Evolutionary conservation across 192 early-diverging fungal genomes (phyloP).

Genomic region (Thoreauomyces humboldtii): DNA sequence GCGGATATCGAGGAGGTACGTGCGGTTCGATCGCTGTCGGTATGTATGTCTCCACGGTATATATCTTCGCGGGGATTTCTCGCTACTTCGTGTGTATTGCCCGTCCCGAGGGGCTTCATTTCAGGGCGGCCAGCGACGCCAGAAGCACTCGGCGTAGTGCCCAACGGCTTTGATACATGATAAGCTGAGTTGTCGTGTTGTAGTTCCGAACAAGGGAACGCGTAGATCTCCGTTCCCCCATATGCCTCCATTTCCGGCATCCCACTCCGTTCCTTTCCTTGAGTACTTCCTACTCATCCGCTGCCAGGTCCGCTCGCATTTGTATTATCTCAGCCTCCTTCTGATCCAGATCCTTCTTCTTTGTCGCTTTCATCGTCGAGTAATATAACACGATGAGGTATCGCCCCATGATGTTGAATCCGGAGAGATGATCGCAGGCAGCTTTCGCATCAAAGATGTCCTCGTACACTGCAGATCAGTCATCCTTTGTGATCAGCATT

Average conservation of each 20-base stretch:
- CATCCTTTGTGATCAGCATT: not conserved
- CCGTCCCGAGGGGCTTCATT: no score
- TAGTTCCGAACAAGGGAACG: no score
- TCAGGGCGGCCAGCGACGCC: no score
- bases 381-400: constrained; percentile 95
- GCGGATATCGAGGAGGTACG: no score
- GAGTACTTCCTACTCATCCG: constrained; percentile 8
- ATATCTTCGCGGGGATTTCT: no score
- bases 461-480: constrained; percentile 80
- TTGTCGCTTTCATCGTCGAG: constrained; percentile 74
- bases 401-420: constrained; percentile 92
- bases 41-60: no score
- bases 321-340: constrained; percentile 43
- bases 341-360: constrained; percentile 76
- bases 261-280: not conserved
- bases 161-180: no score
- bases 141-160: no score
- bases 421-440: constrained; percentile 92
- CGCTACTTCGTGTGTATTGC: no score
- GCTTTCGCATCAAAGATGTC: constrained; percentile 98
- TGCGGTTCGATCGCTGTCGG: no score
- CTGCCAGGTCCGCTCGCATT: constrained; percentile 44
- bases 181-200: no score
- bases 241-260: not conserved
- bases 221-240: not conserved